Evolutionary conservation across 1,284 basidiomycete genomes (phyloP).

Genomic region (Kalmanozyma brasiliensis): DNA sequence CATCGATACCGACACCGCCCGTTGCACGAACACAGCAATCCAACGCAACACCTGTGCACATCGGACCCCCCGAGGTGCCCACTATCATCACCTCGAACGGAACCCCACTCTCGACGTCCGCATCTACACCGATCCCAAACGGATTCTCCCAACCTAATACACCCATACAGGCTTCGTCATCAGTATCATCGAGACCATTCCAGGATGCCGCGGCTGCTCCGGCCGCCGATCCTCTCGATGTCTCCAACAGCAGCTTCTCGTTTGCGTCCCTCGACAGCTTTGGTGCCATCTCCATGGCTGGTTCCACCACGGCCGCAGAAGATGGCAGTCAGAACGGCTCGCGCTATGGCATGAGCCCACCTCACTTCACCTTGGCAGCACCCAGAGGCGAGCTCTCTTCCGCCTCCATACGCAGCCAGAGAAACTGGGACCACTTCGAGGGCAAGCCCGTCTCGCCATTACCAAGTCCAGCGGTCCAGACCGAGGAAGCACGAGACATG

Average conservation of each 20-base stretch:
- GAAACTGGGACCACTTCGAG: conserved; percentile 64
- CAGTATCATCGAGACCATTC: conserved; percentile 5
- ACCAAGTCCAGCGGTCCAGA: conserved; percentile 53
- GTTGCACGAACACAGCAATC: conserved; percentile 5
- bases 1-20: neutral
- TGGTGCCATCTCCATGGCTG: conserved; percentile 31
- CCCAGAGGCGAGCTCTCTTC: conserved; percentile 45
- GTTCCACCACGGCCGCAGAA: conserved; percentile 23
- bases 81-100: conserved; percentile 29
- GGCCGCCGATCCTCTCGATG: conserved; percentile 10
- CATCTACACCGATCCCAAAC: conserved; percentile 4
- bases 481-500: conserved; percentile 36
- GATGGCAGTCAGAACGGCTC: conserved; percentile 27
- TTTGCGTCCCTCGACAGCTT: conserved; percentile 36
- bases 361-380: conserved; percentile 18
- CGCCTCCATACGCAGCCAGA: conserved; percentile 58
- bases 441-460: conserved; percentile 63
- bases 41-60: conserved; percentile 10
- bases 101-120: conserved; percentile 20
- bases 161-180: conserved; percentile 1
- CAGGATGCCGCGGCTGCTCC: conserved; percentile 3
- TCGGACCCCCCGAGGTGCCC: conserved; percentile 19
- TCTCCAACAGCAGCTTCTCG: conserved; percentile 32
- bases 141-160: conserved; percentile 2
- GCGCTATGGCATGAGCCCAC: conserved; percentile 24